These are phyloP conservation scores for Sclerotinia nivalis DNA, from an alignment of 2,329 filamentous ascomycete genomes.

Conservation along the genomic window DNA sequence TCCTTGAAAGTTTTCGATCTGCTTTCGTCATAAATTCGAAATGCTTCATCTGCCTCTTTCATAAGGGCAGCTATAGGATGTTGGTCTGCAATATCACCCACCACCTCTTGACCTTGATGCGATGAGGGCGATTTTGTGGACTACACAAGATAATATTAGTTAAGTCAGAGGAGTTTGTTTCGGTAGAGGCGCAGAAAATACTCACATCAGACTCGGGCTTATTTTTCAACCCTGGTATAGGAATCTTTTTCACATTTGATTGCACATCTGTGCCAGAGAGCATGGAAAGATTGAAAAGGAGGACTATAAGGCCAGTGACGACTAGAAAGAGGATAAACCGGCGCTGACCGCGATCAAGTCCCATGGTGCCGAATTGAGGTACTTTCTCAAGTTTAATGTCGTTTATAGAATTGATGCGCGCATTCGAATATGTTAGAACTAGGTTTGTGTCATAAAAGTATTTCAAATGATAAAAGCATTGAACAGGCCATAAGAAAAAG, in stretches of 20 bases:
- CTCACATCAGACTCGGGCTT: slow-evolving; percentile 29
- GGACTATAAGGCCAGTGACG: slow-evolving; percentile 30
- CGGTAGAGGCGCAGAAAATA: background rate
- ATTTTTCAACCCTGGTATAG: slow-evolving; percentile 28
- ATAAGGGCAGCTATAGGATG: slow-evolving; percentile 41
- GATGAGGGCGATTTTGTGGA: slow-evolving; percentile 34
- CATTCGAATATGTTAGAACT: background rate
- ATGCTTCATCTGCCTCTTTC: slow-evolving; percentile 40
- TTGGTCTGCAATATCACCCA: slow-evolving; percentile 30
- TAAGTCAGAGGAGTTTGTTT: background rate
- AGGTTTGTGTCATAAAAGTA: slow-evolving; percentile 7
- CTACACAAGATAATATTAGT: slow-evolving; percentile 24
- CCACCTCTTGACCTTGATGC: slow-evolving; percentile 34
- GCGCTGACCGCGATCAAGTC: slow-evolving; percentile 34
- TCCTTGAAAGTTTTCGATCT: slow-evolving; percentile 51
- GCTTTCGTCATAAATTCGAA: slow-evolving; percentile 36
- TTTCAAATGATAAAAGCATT: background rate
- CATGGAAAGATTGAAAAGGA: slow-evolving; percentile 37
- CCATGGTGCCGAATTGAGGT: slow-evolving; percentile 27
- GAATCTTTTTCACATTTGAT: slow-evolving; percentile 35
- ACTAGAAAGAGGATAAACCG: slow-evolving; percentile 34
- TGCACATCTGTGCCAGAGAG: slow-evolving; percentile 35
- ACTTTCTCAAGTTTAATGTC: background rate
- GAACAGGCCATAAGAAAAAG: slow-evolving; percentile 3
- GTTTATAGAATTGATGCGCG: background rate